These are phyloP conservation scores for Diaporthe ilicicola DNA, from an alignment of 2,329 filamentous ascomycete genomes.

Conservation along the genomic window DNA sequence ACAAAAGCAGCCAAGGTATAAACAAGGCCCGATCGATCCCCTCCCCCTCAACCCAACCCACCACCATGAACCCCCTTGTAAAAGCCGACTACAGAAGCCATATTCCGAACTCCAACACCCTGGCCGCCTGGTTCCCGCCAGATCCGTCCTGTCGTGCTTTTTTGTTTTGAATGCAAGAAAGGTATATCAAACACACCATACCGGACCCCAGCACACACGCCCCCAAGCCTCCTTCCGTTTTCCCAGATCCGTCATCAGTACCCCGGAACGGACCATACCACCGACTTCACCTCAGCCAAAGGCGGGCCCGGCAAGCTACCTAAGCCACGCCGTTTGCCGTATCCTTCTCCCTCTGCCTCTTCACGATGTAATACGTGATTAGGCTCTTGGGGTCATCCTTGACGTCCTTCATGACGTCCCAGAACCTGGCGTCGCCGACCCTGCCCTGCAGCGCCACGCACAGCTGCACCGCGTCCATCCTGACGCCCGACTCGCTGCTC, in stretches of 20 bases:
- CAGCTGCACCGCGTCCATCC: slow-evolving; percentile 82
- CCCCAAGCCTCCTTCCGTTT: too few relatives aligned
- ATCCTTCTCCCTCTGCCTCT: slow-evolving; percentile 65
- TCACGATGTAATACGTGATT: slow-evolving; percentile 83
- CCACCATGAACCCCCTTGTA: not conserved
- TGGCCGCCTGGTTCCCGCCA: not conserved
- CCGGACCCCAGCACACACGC: not conserved
- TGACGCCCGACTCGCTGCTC: slow-evolving; percentile 67
- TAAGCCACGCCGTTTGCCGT: slow-evolving; percentile 19
- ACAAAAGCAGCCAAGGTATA: slow-evolving; percentile 1
- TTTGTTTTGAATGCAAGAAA: slow-evolving; percentile 16
- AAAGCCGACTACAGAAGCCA: not conserved
- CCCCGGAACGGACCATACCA: not conserved
- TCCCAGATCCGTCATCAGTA: too few relatives aligned
- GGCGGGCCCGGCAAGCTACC: not conserved
- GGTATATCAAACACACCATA: not conserved
- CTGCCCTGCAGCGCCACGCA: slow-evolving; percentile 75
- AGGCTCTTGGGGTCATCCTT: slow-evolving; percentile 79
- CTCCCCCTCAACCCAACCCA: too few relatives aligned
- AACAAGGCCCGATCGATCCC: not conserved
- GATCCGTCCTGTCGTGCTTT: not conserved
- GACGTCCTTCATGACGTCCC: slow-evolving; percentile 70
- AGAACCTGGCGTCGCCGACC: slow-evolving; percentile 70
- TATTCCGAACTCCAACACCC: slow-evolving; percentile 5
- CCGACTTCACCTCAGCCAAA: not conserved